Evolutionary conservation across 768 basidiomycete genomes (phyloP).

Genomic region (Lyophyllum atratum): DNA sequence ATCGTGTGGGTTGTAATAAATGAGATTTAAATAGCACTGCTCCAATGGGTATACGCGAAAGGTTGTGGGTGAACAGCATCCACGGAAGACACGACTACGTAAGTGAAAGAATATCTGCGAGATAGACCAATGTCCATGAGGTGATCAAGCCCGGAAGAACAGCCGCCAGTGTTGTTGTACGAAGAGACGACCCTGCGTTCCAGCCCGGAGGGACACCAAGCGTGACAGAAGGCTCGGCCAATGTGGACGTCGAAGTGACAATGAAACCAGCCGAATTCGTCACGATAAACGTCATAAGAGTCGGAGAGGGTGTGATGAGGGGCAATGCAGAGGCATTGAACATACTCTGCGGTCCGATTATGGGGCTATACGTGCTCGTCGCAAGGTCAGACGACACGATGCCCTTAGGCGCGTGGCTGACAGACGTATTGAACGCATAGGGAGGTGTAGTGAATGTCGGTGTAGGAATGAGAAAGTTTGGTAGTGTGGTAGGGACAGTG

Average conservation of each 20-base stretch:
- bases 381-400: constrained; percentile 65
- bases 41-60: background rate
- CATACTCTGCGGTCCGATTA: constrained; percentile 42
- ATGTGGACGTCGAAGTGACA: constrained; percentile 54
- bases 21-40: background rate
- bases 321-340: constrained; percentile 59
- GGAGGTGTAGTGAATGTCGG: constrained; percentile 63
- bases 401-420: constrained; percentile 54
- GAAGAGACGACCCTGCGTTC: constrained; percentile 29
- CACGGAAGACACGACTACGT: constrained; percentile 2
- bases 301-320: constrained; percentile 49
- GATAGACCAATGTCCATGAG: constrained; percentile 21
- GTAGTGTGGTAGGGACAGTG: constrained; percentile 67
- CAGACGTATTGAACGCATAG: constrained; percentile 71
- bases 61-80: background rate
- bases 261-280: constrained; percentile 58
- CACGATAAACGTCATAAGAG: constrained; percentile 53
- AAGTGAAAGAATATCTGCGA: constrained; percentile 17
- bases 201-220: constrained; percentile 70
- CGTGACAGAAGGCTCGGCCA: constrained; percentile 44
- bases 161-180: constrained; percentile 14
- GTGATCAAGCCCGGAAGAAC: constrained; percentile 12
- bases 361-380: constrained; percentile 68
- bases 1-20: background rate
- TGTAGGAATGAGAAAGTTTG: constrained; percentile 69